phyloP scores from a whole-genome alignment of 2,329 filamentous ascomycete genomes.

The Neonectria punicea region DNA sequence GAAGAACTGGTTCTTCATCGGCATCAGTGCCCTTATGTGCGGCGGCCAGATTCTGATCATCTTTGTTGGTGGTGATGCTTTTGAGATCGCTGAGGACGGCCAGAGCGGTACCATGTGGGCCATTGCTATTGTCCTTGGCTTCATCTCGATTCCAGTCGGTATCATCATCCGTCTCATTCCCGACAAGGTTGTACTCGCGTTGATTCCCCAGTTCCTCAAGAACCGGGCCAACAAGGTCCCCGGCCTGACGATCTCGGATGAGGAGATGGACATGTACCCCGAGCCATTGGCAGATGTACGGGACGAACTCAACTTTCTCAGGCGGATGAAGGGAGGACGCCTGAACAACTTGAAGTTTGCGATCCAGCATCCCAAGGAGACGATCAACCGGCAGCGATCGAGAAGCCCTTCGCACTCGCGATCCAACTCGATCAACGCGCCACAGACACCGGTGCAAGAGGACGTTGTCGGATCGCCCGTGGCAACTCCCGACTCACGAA shows the following conservation, averaged over 20 bases:
- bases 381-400: slow-evolving; percentile 67
- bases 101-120: slow-evolving; percentile 85
- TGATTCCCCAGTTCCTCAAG: slow-evolving; percentile 66
- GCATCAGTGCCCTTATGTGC: slow-evolving; percentile 87
- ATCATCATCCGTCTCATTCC: slow-evolving; percentile 85
- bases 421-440: slow-evolving; percentile 70
- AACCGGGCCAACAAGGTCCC: slow-evolving; percentile 59
- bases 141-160: slow-evolving; percentile 87
- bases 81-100: slow-evolving; percentile 71
- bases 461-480: slow-evolving; percentile 61
- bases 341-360: slow-evolving; percentile 84
- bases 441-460: slow-evolving; percentile 71
- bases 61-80: slow-evolving; percentile 84
- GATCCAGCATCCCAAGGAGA: slow-evolving; percentile 78
- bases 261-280: slow-evolving; percentile 76
- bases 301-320: slow-evolving; percentile 83
- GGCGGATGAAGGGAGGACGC: slow-evolving; percentile 82
- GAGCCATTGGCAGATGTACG: slow-evolving; percentile 78
- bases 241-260: slow-evolving; percentile 70
- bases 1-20: slow-evolving; percentile 89
- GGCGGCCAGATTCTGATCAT: slow-evolving; percentile 91
- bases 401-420: slow-evolving; percentile 72
- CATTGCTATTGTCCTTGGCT: slow-evolving; percentile 84
- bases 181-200: slow-evolving; percentile 69
- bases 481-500: slow-evolving; percentile 69